A percentile compares a stretch with the other conserved stretches of the same genome.
phyloP scores from a whole-genome alignment of 2,329 filamentous ascomycete genomes.

The Talaromyces sp. region DNA sequence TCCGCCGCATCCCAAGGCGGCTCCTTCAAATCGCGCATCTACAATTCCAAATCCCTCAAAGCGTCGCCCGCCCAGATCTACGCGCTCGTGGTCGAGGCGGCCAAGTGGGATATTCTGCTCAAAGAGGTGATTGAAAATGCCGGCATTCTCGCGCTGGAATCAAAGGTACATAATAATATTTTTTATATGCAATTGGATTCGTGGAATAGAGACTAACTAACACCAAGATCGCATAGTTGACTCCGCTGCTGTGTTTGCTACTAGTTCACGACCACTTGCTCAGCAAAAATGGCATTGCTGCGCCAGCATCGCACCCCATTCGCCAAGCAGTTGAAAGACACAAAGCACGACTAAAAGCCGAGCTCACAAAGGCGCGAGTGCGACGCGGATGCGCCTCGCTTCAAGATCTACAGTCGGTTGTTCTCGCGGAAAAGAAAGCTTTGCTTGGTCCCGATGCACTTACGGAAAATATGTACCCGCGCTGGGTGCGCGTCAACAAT shows the following conservation, averaged over 20 bases:
- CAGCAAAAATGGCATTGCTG: conserved; percentile 73
- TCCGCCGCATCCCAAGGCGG: conserved; percentile 57
- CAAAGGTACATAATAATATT: conserved; percentile 58
- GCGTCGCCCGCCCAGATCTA: conserved; percentile 78
- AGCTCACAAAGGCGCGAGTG: conserved; percentile 75
- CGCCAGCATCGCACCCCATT: conserved; percentile 73
- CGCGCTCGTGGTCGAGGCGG: conserved; percentile 76
- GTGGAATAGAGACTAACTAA: conserved; percentile 29
- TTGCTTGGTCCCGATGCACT: conserved; percentile 39
- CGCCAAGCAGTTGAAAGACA: conserved; percentile 71
- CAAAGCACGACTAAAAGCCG: conserved; percentile 72
- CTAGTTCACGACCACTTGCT: conserved; percentile 83
- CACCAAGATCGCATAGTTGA: conserved; percentile 55
- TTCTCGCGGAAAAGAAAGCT: conserved; percentile 34
- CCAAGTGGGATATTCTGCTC: conserved; percentile 83
- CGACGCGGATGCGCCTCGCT: conserved; percentile 64
- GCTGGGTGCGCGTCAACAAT: conserved; percentile 87
- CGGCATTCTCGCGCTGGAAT: conserved; percentile 70
- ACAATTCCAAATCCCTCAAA: conserved; percentile 67
- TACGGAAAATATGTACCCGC: conserved; percentile 54
- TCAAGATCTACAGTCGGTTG: conserved; percentile 51
- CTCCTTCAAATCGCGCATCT: conserved; percentile 82
- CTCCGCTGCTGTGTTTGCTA: conserved; percentile 72
- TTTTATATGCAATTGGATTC: background rate
- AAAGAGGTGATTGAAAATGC: conserved; percentile 85